A percentile compares a stretch with the other conserved stretches of the same genome.
phyloP scores from a whole-genome alignment of 495 filamentous ascomycete genomes.

The Penicillium waksmanii region DNA sequence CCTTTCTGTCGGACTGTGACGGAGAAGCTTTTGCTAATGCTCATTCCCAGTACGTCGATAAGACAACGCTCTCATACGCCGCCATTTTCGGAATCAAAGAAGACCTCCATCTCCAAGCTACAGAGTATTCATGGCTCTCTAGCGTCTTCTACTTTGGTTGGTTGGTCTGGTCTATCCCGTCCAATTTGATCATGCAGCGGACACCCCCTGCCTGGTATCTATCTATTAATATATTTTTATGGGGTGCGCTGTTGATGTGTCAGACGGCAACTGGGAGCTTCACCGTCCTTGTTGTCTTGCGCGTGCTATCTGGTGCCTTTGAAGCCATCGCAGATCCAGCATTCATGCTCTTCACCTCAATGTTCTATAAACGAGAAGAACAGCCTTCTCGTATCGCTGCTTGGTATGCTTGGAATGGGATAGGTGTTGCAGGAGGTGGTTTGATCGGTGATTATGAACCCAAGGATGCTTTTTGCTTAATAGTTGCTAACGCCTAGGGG shows the following conservation, averaged over 20 bases:
- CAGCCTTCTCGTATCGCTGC: slow-evolving; percentile 63
- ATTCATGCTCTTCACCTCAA: slow-evolving; percentile 35
- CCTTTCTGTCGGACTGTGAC: too few species aligned
- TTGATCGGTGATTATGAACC: slow-evolving; percentile 23
- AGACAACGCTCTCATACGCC: slow-evolving; percentile 48
- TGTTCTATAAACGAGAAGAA: slow-evolving; percentile 50
- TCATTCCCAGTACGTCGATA: slow-evolving; percentile 1
- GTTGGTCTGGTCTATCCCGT: slow-evolving; percentile 47
- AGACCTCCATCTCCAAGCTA: slow-evolving; percentile 44
- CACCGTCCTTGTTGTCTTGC: slow-evolving; percentile 4
- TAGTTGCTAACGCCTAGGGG: not conserved
- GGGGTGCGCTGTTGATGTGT: slow-evolving; percentile 8
- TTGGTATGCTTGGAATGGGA: slow-evolving; percentile 64
- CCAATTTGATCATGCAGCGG: slow-evolving; percentile 16
- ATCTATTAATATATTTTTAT: slow-evolving; percentile 11
- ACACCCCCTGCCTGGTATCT: slow-evolving; percentile 12
- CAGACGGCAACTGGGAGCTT: slow-evolving; percentile 13
- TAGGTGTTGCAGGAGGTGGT: slow-evolving; percentile 62
- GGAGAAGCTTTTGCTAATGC: not conserved
- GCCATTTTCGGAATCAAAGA: slow-evolving; percentile 54
- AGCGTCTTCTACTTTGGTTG: slow-evolving; percentile 58
- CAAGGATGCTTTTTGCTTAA: not conserved
- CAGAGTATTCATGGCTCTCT: slow-evolving; percentile 51
- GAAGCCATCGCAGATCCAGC: slow-evolving; percentile 28
- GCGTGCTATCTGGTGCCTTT: slow-evolving; percentile 10